A percentile compares a stretch with the other conserved stretches of the same genome.
These are phyloP conservation scores for Gyromitra esculenta DNA, from an alignment of 2,329 filamentous ascomycete genomes.

Conservation along the genomic window DNA sequence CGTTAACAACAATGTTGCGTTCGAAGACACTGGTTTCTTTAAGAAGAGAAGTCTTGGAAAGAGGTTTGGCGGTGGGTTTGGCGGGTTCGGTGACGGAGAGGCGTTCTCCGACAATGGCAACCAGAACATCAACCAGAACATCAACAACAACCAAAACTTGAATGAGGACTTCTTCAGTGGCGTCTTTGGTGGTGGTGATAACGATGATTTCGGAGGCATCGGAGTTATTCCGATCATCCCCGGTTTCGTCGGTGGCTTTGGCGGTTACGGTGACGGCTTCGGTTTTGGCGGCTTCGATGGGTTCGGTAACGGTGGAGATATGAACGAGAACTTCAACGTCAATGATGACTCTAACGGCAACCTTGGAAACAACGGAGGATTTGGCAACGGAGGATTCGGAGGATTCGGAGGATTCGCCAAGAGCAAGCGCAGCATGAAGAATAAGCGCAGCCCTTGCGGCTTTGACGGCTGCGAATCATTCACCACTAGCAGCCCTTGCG, in stretches of 20 bases:
- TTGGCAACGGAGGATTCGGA: constrained; percentile 25
- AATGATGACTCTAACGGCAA: constrained; percentile 25
- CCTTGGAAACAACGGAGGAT: constrained; percentile 5
- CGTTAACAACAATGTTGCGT: constrained; percentile 52
- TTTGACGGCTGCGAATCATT: neutral
- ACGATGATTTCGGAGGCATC: constrained; percentile 19
- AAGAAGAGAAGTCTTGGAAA: constrained; percentile 41
- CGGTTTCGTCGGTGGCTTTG: constrained; percentile 43
- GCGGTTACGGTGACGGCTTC: constrained; percentile 52
- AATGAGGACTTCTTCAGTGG: constrained; percentile 45
- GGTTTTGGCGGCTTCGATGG: constrained; percentile 51
- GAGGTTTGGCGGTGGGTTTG: constrained; percentile 11
- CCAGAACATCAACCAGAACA: constrained; percentile 54
- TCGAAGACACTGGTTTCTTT: constrained; percentile 51
- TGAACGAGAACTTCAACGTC: constrained; percentile 46
- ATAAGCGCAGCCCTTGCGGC: neutral
- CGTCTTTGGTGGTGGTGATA: constrained; percentile 12
- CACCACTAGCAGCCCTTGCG: neutral
- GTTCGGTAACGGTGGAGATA: constrained; percentile 7
- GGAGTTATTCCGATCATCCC: constrained; percentile 36
- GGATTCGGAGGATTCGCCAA: constrained; percentile 40
- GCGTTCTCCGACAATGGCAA: constrained; percentile 42
- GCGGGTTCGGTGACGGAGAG: constrained; percentile 14
- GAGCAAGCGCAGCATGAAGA: constrained; percentile 30
- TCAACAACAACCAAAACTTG: constrained; percentile 54